Base-by-base conservation (phyloP, 2,329 filamentous ascomycete species). In the Botrytis cinerea region DNA sequence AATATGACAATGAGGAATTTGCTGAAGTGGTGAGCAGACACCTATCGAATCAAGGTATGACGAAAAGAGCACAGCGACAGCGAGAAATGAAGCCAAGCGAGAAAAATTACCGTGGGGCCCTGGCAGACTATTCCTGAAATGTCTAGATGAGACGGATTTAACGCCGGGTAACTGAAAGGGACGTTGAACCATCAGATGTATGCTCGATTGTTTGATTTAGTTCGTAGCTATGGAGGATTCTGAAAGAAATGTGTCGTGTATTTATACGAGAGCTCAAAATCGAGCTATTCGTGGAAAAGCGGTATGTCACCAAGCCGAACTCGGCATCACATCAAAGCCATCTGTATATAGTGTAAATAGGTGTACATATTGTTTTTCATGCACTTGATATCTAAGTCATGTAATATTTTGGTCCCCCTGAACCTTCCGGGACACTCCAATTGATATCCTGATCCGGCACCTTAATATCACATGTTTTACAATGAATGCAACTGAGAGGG, bases 391-490 rank as follows among this genome's bases (percentile, higher is more conserved):
- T 61, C 74, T 78, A 81, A 38, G 89, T 90, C 88, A 91, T 90
- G 83, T 90, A 91, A 81, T 92, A 92, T 82, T 92, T 91, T 51
- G 90, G 90, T 1, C 90, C 90, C 78, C 91, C 96, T 70, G 95
- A 96, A 77, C 96, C 95, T 82, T 75, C 68, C 8, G 74, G 74
- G 0, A 70, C 70, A 32, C 64, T 71, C 74, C 74, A 75, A 40
- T 74, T 75, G 84, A 99, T 98, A 81, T 98, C 96, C 75, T 99
- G 96, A 75, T 91, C 89, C 12, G 96, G 96, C 25, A 94, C 95
- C 85, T 99, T 99, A 85, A 99, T 99, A 83, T 99, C 96, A 82
- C 96, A 99, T 22, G 96, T 99, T 88, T 99, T 99, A 88, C 96
- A 99, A 84, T 99, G 96, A 77, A 99, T 97, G 82, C 96, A 99